Evolutionary conservation across 202 grass and related monocot genomes (phyloP), one percentile per base, ranked within the genome.

Genomic region (Bolboschoenoplectus hybrid): DNA sequence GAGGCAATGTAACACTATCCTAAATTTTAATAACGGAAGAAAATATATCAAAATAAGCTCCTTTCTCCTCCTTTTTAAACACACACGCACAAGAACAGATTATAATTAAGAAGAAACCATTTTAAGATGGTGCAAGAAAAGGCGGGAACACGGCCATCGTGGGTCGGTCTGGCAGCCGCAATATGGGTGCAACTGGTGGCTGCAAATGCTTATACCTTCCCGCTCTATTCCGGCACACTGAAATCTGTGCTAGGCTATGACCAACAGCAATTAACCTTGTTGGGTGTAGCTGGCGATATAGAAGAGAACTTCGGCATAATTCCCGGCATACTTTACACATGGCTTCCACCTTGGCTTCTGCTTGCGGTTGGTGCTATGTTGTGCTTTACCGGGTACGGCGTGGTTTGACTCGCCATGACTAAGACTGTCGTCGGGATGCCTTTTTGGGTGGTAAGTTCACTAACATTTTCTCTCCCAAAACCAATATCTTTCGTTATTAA

Each of bases 121-220:
- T 34, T 14, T 12, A 66, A 49, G 50, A 82, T 82, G 80, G n/a
- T 64, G 7, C 40, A 67, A 39, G 81, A 81, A 67, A 90, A 90
- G 74, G 63, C 45, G 5, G 89, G 89, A 19, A 90, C 85, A 6
- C 63, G 89, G 32, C 89, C 89, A 44, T 85, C 89, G 12, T 90
- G 89, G 89, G 89, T 90, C 51, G 89, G 89, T 38, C 63, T 90
- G 2, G 89, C 81, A 8, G 89, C 89, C n/a, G 89, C 89, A 17
- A 73, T 87, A 4, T 90, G 89, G 89, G 89, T 90, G 72, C 89
- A 90, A 62, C 52, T 90, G 63, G 89, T 85, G 11, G 89, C 85
- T 39, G 88, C 85, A 16, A 74, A 60, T n/a, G 81, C 39, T 1
- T 90, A 90, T 79, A 85, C 49, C 38, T 90, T 90, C 52, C 88